Conservation (phyloP, 805 yeast genomes). For the Wickerhamiella hasegawae region DNA sequence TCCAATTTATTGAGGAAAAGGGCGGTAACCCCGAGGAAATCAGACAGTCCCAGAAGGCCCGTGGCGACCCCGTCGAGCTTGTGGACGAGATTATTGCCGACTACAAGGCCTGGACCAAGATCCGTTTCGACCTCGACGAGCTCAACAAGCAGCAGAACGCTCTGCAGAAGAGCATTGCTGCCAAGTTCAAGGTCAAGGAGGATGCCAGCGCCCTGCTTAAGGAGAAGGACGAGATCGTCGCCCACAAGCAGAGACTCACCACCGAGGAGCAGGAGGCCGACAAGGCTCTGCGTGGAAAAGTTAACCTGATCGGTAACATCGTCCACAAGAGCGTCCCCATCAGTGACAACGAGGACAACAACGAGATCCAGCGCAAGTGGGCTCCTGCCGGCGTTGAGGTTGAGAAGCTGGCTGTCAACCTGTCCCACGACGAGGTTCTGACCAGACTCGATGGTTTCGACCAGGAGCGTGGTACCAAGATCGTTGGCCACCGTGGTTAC, state of each 20-base stretch:
- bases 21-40: conserved; percentile 92
- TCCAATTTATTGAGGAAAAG: conserved; percentile 83
- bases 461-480: conserved; percentile 96
- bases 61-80: conserved; percentile 86
- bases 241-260: conserved; percentile 49
- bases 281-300: conserved; percentile 54
- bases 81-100: conserved; percentile 90
- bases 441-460: conserved; percentile 94
- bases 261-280: conserved; percentile 71
- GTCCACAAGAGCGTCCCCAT: conserved; percentile 85
- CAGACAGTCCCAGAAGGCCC: conserved; percentile 76
- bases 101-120: conserved; percentile 84
- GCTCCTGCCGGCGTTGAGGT: conserved; percentile 57
- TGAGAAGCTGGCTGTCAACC: conserved; percentile 58
- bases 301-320: conserved; percentile 81
- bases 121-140: conserved; percentile 80
- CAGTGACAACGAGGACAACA: conserved; percentile 79
- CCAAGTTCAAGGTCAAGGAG: conserved; percentile 85
- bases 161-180: conserved; percentile 84
- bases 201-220: conserved; percentile 74
- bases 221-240: conserved; percentile 60
- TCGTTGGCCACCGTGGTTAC: conserved; percentile 97
- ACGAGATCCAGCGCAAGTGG: conserved; percentile 79
- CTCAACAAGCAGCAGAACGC: conserved; percentile 76
- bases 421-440: conserved; percentile 91